Evolutionary conservation across 192 early-diverging fungal species (phyloP).

Genomic region (Phycomyces nitens): DNA sequence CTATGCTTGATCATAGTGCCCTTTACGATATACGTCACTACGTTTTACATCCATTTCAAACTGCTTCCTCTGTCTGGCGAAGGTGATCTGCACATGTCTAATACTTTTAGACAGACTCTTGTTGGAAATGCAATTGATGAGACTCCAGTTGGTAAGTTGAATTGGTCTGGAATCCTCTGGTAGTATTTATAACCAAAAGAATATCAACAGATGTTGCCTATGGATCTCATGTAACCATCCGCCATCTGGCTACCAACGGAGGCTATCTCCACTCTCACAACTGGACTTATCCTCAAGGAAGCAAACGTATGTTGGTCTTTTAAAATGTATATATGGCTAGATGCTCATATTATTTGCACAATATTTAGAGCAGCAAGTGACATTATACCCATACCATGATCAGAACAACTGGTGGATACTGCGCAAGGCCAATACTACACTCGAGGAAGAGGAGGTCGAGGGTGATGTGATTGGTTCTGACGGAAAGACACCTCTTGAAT

Average conservation of each 20-base stretch:
- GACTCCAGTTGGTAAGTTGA: conserved; percentile 47
- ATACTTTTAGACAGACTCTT: conserved; percentile 82
- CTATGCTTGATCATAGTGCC: conserved; percentile 84
- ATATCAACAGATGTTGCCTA: conserved; percentile 57
- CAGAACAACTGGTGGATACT: conserved; percentile 79
- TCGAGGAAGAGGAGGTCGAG: background rate
- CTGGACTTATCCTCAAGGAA: conserved; percentile 62
- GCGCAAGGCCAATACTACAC: conserved; percentile 35
- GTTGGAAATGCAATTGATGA: conserved; percentile 57
- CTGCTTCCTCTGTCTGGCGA: conserved; percentile 76
- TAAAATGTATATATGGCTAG: background rate
- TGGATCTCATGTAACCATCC: conserved; percentile 57
- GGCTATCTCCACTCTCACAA: conserved; percentile 77
- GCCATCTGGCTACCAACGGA: conserved; percentile 69
- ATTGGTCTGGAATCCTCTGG: too few relatives aligned
- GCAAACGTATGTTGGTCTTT: conserved; percentile 49
- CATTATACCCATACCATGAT: conserved; percentile 72
- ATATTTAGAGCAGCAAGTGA: conserved; percentile 73
- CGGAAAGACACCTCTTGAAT: conserved; percentile 37
- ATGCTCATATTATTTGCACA: conserved; percentile 8
- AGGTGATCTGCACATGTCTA: conserved; percentile 90
- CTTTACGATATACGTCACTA: conserved; percentile 69
- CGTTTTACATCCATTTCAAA: conserved; percentile 89
- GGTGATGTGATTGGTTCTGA: conserved; percentile 18
- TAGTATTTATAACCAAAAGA: too few relatives aligned